phyloP scores from a whole-genome alignment of 345 rosid species.

The Populus nigra region DNA sequence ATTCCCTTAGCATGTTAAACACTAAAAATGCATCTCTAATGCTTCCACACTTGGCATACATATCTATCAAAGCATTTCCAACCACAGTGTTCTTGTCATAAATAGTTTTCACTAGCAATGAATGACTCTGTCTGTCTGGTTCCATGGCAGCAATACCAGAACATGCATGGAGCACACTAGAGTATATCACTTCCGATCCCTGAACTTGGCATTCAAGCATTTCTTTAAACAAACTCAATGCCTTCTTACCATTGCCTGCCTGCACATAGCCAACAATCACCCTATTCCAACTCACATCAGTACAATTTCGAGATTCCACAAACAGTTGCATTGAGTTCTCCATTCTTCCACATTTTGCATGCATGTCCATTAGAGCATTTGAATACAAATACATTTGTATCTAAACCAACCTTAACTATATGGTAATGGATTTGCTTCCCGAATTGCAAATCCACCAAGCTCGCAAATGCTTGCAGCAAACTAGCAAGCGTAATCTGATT shows the following conservation, averaged over 20 bases:
- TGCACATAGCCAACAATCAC: conserved; percentile 69
- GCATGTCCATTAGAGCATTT: conserved; percentile 79
- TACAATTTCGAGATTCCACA: conserved; percentile 40
- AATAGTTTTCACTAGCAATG: conserved; percentile 51
- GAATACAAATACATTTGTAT: conserved; percentile 55
- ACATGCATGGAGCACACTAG: conserved; percentile 66
- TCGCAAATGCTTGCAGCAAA: conserved; percentile 67
- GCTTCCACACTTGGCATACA: conserved; percentile 92
- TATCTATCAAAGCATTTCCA: conserved; percentile 74
- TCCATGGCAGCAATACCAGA: conserved; percentile 77
- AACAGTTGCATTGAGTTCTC: conserved; percentile 60
- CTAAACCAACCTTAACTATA: conserved; percentile 53
- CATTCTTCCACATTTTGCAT: conserved; percentile 70
- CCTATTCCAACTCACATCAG: conserved; percentile 82
- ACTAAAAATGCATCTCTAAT: conserved; percentile 54
- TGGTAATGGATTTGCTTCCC: conserved; percentile 70
- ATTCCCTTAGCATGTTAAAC: conserved; percentile 48
- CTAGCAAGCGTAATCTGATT: conserved; percentile 78
- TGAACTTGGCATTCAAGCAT: conserved; percentile 48
- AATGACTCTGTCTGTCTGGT: conserved; percentile 69
- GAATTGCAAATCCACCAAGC: conserved; percentile 38
- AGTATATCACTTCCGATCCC: conserved; percentile 79
- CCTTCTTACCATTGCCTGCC: conserved; percentile 53
- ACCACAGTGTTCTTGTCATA: conserved; percentile 53
- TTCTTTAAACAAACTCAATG: conserved; percentile 54